These are phyloP conservation scores for Exophiala aquamarina DNA, from an alignment of 2,329 filamentous ascomycete species.

Conservation along the genomic window DNA sequence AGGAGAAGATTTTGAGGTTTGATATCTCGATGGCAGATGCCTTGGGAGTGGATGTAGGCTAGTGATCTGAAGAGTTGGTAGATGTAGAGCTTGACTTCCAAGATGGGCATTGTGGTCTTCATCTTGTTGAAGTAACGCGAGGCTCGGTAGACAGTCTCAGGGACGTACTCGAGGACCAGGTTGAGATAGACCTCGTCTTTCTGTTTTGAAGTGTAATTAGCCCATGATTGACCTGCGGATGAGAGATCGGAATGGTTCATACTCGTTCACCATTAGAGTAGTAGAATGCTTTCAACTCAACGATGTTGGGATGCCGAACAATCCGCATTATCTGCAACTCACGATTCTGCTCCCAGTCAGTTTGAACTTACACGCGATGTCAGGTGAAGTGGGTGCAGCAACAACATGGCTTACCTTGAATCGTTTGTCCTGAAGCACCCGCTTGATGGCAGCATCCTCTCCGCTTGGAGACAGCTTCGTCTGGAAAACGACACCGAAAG, in stretches of 20 bases:
- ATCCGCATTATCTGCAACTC: conserved; percentile 99
- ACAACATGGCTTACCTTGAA: conserved; percentile 86
- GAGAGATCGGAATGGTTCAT: conserved; percentile 39
- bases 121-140: conserved; percentile 99
- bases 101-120: conserved; percentile 98
- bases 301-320: conserved; percentile 97
- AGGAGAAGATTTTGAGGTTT: conserved; percentile 97
- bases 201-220: conserved; percentile 42
- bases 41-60: conserved; percentile 98
- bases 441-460: conserved; percentile 98
- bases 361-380: conserved; percentile 1
- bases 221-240: neutral
- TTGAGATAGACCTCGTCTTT: conserved; percentile 99
- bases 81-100: conserved; percentile 99
- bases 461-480: conserved; percentile 97
- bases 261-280: conserved; percentile 99
- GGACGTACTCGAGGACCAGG: conserved; percentile 95
- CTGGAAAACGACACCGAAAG: conserved; percentile 98
- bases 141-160: conserved; percentile 96
- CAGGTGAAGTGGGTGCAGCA: neutral
- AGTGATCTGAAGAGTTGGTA: conserved; percentile 98
- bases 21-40: conserved; percentile 98
- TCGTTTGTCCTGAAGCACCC: conserved; percentile 96
- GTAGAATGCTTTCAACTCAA: conserved; percentile 98
- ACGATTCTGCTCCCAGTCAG: conserved; percentile 70